These are phyloP conservation scores for Leccinum boreale DNA, from an alignment of 768 basidiomycete genomes.

Conservation along the genomic window DNA sequence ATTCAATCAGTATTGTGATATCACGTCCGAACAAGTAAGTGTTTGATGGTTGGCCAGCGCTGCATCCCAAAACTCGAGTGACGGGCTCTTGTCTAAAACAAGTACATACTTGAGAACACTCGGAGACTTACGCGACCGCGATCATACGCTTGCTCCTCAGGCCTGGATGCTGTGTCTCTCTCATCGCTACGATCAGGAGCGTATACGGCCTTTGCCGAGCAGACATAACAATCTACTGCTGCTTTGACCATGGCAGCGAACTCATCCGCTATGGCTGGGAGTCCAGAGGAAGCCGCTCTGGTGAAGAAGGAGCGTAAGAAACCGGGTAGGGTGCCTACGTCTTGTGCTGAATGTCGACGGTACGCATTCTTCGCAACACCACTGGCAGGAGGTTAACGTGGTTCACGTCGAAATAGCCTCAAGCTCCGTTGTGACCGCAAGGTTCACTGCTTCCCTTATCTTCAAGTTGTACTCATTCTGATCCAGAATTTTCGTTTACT, in stretches of 20 bases:
- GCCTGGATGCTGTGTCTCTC: background rate
- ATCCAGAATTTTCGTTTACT: conserved; percentile 9
- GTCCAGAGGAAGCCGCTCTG: conserved; percentile 6
- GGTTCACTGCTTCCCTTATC: conserved; percentile 28
- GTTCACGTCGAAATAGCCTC: conserved; percentile 33
- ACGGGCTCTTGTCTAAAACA: background rate
- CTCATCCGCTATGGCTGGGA: conserved; percentile 1
- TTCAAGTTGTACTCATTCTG: background rate
- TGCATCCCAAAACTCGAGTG: background rate
- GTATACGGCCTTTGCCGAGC: conserved; percentile 10
- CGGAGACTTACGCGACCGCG: background rate
- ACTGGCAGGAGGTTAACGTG: background rate
- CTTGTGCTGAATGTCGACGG: conserved; percentile 41
- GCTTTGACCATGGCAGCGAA: background rate
- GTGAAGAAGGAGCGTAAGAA: conserved; percentile 39
- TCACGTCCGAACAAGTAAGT: background rate
- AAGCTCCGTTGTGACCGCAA: conserved; percentile 67
- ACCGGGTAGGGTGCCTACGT: conserved; percentile 47
- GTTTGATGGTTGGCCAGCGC: background rate
- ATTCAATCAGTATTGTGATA: background rate
- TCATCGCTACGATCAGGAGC: background rate
- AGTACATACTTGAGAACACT: background rate
- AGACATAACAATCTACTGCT: background rate
- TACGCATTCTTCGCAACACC: conserved; percentile 10
- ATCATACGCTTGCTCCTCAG: background rate